Evolutionary conservation across 148 eudicot genomes (phyloP), one percentile per base, ranked within the genome.

Genomic region (Beta vulgaris): DNA sequence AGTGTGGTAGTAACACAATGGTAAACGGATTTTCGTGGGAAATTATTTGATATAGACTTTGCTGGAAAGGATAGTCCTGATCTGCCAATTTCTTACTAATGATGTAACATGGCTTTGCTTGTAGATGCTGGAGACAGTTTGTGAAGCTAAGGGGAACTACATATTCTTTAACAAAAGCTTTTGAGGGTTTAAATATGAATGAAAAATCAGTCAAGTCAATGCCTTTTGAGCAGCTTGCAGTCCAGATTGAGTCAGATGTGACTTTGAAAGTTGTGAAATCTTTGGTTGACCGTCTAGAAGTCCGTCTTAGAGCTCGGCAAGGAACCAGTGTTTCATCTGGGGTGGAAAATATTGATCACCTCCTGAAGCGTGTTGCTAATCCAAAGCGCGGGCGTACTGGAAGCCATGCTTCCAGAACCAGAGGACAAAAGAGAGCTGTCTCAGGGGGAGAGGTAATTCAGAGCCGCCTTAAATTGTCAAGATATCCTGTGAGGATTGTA

Each of bases 201-300:
- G 87, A 79, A 76, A 83, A 73, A 35, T 74, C 80, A 29, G 88
- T 85, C 35, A 87, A 85, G 84, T 77, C 85, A 23, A 87, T 89
- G 92, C 96, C 97, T 11, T 95, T 95, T 75, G 99, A 95, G 82
- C 90, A 92, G 84, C 91, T 95, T 83, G 97, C 99, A 16, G 61
- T 76, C 59, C 66, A 60, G 73, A 90, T 95, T 72, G 97, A 83
- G 80, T 89, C 99, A 63, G 69, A 82, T 65, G 77, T 84, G 31
- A 88, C 90, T 31, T 84, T 95, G 73, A 76, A 73, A 65, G 73
- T 81, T 55, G 81, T 89, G 21, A 87, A 86, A 82, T 85, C 88
- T 74, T 82, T 95, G 74, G 88, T 92, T 63, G 92, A 91, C 53
- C 91, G 96, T 4, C 79, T 95, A 34, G 99, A 95, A 78, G 80